Evolutionary conservation across 768 basidiomycete genomes (phyloP), one percentile per base, ranked within the genome.

Genomic region (Psilocybe cyanescens): DNA sequence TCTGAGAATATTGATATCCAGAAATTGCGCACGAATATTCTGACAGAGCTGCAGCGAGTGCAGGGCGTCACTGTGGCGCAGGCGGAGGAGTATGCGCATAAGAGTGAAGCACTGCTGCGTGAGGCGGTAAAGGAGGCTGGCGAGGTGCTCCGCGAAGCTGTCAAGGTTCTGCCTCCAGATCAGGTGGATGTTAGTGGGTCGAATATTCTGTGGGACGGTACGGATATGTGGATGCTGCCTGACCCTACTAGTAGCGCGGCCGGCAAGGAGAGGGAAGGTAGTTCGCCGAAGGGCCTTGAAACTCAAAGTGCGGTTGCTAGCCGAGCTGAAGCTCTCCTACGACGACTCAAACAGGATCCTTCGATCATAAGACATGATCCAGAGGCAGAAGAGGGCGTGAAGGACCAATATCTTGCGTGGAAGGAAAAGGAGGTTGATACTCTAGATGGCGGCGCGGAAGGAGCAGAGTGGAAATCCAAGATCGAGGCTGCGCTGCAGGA

Each of bases 101-200:
- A 87, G 78, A 89, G 88, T 71, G 89, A 90, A 65, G 80, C 72
- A 7, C 69, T 89, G 35, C 71, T 90, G 31, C 79, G 84, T 44
- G 89, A 88, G 60, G 91, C 87, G 2, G 82, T 92, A 67, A 89
- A 86, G 68, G 92, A 93, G 68, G 91, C 92, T 6, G 84, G 91
- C 59, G 94, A 91, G 64, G 88, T 90, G 14, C 77, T 96, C 8
- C 87, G 83, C 55, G 95, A 98, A 53, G 94, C 93, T 9, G 94
- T 98, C 68, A 96, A 95, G 73, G 90, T 97, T 54, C 81, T 98
- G 12, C 96, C 95, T 0, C 95, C 95, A 1, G 88, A 91, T 39
- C 83, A 83, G 47, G 76, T 70, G 0, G 71, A 67, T 30, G 61
- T 70, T 24, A 66, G 63, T 31, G 69, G 74, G 1, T 64, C 68